Evolutionary conservation across 495 filamentous ascomycete species (phyloP), one percentile per base, ranked within the genome.

Genomic region (Darksidea phi): DNA sequence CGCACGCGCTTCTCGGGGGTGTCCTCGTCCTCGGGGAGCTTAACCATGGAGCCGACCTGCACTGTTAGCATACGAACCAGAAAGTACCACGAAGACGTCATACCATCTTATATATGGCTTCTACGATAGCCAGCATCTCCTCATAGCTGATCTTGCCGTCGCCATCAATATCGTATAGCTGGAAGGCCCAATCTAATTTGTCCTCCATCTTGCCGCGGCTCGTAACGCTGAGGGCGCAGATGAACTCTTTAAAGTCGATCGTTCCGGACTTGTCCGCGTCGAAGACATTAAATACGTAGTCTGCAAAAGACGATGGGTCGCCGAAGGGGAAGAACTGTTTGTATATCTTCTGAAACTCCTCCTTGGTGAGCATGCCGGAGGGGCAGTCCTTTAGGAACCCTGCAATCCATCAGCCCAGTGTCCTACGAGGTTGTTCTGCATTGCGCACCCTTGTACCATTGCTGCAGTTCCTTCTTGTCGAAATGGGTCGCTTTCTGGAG

Each of bases 21-120:
- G 76, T 97, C 93, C 77, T 98, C 94, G 75, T 98, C 94, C 73
- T 96, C 90, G 38, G 95, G 95, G 25, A 98, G 82, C 75, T 97
- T 97, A 71, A 97, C 94, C 94, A 98, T 98, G 11, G 91, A 95
- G 59, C 94, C 94, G 65, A 97, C 92, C 92, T 97, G 60, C 20
- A 68, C 18, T 0, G 20, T 50, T 49, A 50, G 54, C 45, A 24
- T 47, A 34, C 58, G 41, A 3, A n/a, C n/a, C n/a, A n/a, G n/a
- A 21, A 28, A n/a, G 17, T 17, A 17, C 25, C 43, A 7, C 17
- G 25, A 13, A n/a, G 1, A 21, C 10, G 20, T 6, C 79, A 48
- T 76, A 98, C 94, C 94, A 98, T 97, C 79, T 98, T 98, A 77
- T 98, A 98, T 64, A 98, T 98, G 53, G 94, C 94, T 79, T 98